Conservation (phyloP, 768 basidiomycete genomes). For the Leucocoprinus leucothites region DNA sequence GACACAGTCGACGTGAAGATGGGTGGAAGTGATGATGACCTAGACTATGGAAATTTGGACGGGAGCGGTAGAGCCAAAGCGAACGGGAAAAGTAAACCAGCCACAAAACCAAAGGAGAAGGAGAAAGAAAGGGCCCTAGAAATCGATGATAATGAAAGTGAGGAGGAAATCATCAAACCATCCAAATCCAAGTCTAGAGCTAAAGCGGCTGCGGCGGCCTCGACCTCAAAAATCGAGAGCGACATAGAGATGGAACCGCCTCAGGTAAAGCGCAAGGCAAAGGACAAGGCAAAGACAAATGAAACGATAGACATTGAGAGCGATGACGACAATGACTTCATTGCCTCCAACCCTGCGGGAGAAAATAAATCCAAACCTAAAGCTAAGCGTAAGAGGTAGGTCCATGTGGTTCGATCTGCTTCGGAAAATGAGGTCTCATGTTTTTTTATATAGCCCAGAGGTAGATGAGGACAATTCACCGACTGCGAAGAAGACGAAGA, state of each 20-base stretch:
- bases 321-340: constrained; percentile 17
- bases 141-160: constrained; percentile 17
- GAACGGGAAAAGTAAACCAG: not conserved
- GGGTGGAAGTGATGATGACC: constrained; percentile 1
- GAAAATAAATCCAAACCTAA: constrained; percentile 19
- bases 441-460: constrained; percentile 9
- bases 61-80: not conserved
- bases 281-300: constrained; percentile 15
- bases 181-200: constrained; percentile 7
- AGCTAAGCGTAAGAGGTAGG: constrained; percentile 70
- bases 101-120: constrained; percentile 10
- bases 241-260: constrained; percentile 10
- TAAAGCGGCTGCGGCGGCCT: not conserved
- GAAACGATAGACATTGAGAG: constrained; percentile 10
- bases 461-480: constrained; percentile 39
- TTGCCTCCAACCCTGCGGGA: not conserved
- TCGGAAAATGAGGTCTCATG: not conserved
- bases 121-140: constrained; percentile 20
- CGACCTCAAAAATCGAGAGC: not conserved
- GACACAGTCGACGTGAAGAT: constrained; percentile 6
- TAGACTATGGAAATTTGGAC: constrained; percentile 3
- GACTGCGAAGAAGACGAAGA: constrained; percentile 50
- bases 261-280: not conserved
- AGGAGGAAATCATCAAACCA: constrained; percentile 10
- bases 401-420: constrained; percentile 33